phyloP scores from a whole-genome alignment of 345 rosid genomes.

The Isatis tinctoria region DNA sequence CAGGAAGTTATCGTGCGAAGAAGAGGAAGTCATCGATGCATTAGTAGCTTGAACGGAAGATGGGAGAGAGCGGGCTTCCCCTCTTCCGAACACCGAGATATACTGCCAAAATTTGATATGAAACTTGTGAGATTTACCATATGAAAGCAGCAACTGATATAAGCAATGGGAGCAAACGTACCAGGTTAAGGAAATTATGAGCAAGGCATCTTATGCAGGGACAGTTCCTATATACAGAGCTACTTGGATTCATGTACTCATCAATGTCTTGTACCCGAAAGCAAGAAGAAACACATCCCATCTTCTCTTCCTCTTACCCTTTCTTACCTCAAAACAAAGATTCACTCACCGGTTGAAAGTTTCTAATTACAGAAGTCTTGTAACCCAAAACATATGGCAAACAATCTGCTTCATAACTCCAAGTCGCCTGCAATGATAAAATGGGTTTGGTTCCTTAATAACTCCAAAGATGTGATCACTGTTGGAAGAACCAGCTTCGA shows the following conservation, averaged over 20 bases:
- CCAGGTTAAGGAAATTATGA: constrained; percentile 69
- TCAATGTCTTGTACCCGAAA: constrained; percentile 59
- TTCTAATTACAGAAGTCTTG: constrained; percentile 19
- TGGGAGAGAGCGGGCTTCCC: constrained; percentile 68
- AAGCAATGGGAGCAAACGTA: constrained; percentile 31
- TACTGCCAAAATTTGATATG: constrained; percentile 42
- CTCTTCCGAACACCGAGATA: constrained; percentile 63
- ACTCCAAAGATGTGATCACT: background rate
- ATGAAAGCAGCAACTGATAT: background rate
- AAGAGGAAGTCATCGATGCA: constrained; percentile 58
- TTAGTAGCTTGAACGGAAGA: constrained; percentile 69
- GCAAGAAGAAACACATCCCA: constrained; percentile 95
- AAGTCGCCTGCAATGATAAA: constrained; percentile 35
- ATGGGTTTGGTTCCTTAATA: background rate
- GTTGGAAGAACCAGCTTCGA: background rate
- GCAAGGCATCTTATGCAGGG: constrained; percentile 71
- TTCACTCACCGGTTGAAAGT: constrained; percentile 1
- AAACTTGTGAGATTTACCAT: background rate
- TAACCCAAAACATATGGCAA: constrained; percentile 4
- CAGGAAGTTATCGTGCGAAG: constrained; percentile 76
- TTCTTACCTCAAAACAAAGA: background rate
- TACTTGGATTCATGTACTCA: constrained; percentile 73
- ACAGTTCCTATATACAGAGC: constrained; percentile 75
- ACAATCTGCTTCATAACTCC: constrained; percentile 12
- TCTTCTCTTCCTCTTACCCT: constrained; percentile 32